Evolutionary conservation across 305 asterid species (phyloP).

Genomic region (Solanum hybrid): DNA sequence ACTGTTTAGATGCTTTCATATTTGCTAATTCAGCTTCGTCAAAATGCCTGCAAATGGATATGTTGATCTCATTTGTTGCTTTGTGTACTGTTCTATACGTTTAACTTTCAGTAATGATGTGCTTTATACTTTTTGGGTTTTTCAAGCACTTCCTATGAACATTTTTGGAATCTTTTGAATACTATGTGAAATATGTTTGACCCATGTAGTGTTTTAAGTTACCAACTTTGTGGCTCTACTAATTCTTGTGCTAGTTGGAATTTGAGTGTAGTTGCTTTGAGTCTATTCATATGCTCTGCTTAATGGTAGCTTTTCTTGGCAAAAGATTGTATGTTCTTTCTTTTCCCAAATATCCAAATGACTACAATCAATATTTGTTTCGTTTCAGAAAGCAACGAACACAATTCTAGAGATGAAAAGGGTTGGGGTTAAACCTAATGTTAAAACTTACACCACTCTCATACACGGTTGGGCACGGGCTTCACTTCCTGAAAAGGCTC

Average conservation of each 20-base stretch:
- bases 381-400: constrained; percentile 65
- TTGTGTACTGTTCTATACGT: background rate
- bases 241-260: background rate
- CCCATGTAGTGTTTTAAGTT: background rate
- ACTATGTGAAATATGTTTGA: background rate
- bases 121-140: background rate
- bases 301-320: background rate
- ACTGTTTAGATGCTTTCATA: background rate
- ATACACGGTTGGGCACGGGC: constrained; percentile 98
- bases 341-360: background rate
- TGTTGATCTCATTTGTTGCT: constrained; percentile 2
- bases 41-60: background rate
- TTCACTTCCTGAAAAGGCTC: constrained; percentile 88
- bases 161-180: background rate
- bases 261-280: background rate
- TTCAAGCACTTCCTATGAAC: background rate
- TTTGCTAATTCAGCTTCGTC: background rate
- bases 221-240: background rate
- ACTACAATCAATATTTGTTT: background rate
- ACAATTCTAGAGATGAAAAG: constrained; percentile 79
- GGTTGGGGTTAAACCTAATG: constrained; percentile 62
- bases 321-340: background rate
- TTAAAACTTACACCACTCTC: constrained; percentile 83
- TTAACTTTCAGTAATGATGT: background rate
- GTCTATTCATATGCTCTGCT: background rate